Evolutionary conservation across 2,329 filamentous ascomycete species (phyloP).

Genomic region (Colletotrichum plurivorum): DNA sequence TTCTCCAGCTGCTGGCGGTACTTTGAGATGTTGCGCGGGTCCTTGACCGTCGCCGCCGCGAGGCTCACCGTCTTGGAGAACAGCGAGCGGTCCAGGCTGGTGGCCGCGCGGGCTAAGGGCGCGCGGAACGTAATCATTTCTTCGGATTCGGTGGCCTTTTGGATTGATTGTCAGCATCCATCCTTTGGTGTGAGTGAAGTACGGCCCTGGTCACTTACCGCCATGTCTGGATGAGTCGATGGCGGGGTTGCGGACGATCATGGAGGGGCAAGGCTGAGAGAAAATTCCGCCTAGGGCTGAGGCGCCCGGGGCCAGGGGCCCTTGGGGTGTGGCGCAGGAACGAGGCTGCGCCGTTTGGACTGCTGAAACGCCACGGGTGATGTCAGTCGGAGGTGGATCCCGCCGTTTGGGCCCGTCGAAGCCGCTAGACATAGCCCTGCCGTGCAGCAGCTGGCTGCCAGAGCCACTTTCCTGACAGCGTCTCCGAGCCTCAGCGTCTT

Average conservation of each 20-base stretch:
- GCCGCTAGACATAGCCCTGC: no score
- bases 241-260: conserved; percentile 13
- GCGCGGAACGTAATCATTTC: conserved; percentile 79
- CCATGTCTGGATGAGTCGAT: conserved; percentile 38
- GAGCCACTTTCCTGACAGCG: no score
- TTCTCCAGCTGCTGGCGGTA: conserved; percentile 77
- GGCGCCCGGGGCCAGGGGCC: conserved; percentile 20
- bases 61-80: conserved; percentile 84
- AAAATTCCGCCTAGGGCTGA: conserved; percentile 43
- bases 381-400: conserved; percentile 8
- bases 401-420: no score
- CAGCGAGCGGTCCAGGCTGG: conserved; percentile 84
- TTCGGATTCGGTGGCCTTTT: conserved; percentile 40
- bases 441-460: no score
- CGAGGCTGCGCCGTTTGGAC: conserved; percentile 19
- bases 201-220: conserved; percentile 24
- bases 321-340: conserved; percentile 7
- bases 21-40: conserved; percentile 80
- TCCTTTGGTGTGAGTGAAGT: not conserved
- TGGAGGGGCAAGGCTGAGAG: conserved; percentile 47
- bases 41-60: conserved; percentile 83
- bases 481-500: no score
- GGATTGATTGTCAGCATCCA: not conserved
- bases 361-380: conserved; percentile 6
- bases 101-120: conserved; percentile 84